These are phyloP conservation scores for Paxillus involutus DNA, from an alignment of 768 basidiomycete genomes.

Conservation along the genomic window DNA sequence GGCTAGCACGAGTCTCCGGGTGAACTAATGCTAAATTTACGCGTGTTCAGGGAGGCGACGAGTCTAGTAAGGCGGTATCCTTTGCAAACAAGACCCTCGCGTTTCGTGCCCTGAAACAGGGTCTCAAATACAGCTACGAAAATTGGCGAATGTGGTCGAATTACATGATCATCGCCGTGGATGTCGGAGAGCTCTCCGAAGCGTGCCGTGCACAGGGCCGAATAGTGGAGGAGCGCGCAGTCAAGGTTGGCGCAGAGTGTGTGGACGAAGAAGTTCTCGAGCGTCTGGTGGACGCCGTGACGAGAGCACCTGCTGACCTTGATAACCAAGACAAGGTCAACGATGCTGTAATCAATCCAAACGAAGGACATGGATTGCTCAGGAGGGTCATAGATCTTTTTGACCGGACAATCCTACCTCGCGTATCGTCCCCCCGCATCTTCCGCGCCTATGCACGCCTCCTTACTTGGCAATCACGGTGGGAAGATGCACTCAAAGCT, in stretches of 20 bases:
- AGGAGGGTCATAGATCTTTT: slow-evolving; percentile 72
- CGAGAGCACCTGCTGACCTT: slow-evolving; percentile 45
- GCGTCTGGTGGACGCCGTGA: slow-evolving; percentile 85
- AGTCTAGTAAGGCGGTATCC: slow-evolving; percentile 38
- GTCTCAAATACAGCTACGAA: slow-evolving; percentile 78
- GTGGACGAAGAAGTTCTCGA: slow-evolving; percentile 90
- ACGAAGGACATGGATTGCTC: slow-evolving; percentile 66
- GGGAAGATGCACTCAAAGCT: slow-evolving; percentile 79
- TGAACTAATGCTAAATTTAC: slow-evolving; percentile 8
- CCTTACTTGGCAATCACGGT: slow-evolving; percentile 67
- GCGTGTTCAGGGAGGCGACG: slow-evolving; percentile 24
- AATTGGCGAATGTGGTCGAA: slow-evolving; percentile 99
- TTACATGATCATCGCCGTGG: slow-evolving; percentile 91
- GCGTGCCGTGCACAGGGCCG: slow-evolving; percentile 81
- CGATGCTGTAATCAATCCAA: slow-evolving; percentile 41
- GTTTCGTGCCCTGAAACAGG: slow-evolving; percentile 89
- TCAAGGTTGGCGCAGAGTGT: slow-evolving; percentile 47
- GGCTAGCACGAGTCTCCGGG: slow-evolving; percentile 3
- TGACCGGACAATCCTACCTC: slow-evolving; percentile 76
- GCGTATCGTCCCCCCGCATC: slow-evolving; percentile 73
- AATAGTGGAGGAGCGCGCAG: slow-evolving; percentile 60
- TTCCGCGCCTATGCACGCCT: slow-evolving; percentile 86
- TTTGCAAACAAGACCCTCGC: slow-evolving; percentile 84
- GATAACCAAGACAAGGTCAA: slow-evolving; percentile 30
- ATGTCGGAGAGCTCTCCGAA: slow-evolving; percentile 90